phyloP scores from a whole-genome alignment of 2,329 filamentous ascomycete species.

The Aureobasidium sp. region DNA sequence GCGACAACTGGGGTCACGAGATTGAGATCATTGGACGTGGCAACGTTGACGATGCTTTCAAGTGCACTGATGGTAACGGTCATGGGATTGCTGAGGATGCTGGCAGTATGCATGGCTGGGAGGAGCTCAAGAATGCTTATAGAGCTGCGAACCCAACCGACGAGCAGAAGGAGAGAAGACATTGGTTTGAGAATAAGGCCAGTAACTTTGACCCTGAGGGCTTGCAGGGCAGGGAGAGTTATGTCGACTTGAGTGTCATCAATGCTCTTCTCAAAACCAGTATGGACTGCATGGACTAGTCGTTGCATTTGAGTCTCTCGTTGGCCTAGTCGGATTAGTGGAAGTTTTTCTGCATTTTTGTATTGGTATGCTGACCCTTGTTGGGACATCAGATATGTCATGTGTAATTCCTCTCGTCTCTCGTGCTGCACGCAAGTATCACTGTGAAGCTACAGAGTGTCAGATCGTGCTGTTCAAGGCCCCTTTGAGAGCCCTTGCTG shows the following conservation, averaged over 20 bases:
- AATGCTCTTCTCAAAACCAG: conserved; percentile 8
- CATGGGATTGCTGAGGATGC: conserved; percentile 30
- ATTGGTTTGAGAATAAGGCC: conserved; percentile 26
- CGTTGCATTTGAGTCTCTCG: background rate
- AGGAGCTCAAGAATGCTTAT: conserved; percentile 28
- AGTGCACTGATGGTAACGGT: conserved; percentile 25
- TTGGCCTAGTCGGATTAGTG: background rate
- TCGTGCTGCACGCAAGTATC: background rate
- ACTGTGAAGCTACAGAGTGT: background rate
- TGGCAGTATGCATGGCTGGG: conserved; percentile 26
- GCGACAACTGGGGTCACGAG: conserved; percentile 25
- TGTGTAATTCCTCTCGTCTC: background rate
- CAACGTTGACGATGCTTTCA: conserved; percentile 18
- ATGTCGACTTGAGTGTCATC: conserved; percentile 21
- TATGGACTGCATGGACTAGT: background rate
- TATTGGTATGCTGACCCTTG: background rate
- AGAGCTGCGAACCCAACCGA: conserved; percentile 20
- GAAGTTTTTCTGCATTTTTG: background rate
- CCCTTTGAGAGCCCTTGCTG: background rate
- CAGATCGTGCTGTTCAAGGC: background rate
- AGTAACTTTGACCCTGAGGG: conserved; percentile 24
- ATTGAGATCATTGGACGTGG: conserved; percentile 21
- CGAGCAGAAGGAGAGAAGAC: conserved; percentile 24
- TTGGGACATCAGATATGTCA: background rate
- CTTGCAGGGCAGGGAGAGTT: conserved; percentile 20